Percentiles rank a stretch among this genome's conserved stretches.
Evolutionary conservation across 2,329 filamentous ascomycete species (phyloP).

Genomic region (Colletotrichum viniferum): DNA sequence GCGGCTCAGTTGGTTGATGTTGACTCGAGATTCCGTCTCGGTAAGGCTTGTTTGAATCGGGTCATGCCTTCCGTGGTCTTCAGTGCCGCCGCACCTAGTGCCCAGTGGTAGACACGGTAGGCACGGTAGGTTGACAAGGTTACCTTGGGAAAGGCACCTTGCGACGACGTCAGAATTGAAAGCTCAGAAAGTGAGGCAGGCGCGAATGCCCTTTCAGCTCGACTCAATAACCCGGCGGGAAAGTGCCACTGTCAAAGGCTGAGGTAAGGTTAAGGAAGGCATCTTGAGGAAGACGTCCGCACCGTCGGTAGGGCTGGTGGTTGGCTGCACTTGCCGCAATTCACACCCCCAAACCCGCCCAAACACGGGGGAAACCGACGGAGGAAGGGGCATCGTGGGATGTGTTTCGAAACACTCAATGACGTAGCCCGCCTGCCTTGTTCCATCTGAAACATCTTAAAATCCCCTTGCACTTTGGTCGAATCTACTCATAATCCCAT

Average conservation of each 20-base stretch:
- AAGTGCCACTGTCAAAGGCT: not conserved
- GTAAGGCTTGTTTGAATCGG: not conserved
- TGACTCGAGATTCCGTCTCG: not conserved
- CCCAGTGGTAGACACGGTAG: not conserved
- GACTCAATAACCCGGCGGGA: not conserved
- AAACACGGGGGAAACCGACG: conserved; percentile 6
- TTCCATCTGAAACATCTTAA: not conserved
- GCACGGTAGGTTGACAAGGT: not conserved
- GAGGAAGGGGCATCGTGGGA: conserved; percentile 20
- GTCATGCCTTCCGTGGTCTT: not conserved
- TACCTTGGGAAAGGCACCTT: not conserved
- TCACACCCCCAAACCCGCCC: not conserved
- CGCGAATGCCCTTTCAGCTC: not conserved
- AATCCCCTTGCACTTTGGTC: not conserved
- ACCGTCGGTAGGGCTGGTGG: not conserved
- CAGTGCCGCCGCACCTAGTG: not conserved
- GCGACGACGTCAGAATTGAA: not conserved
- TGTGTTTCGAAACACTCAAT: conserved; percentile 21
- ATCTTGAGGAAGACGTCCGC: not conserved
- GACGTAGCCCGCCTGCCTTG: not conserved
- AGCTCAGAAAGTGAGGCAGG: not conserved
- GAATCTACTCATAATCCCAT: not conserved
- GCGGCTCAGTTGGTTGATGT: not conserved
- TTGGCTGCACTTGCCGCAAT: not conserved
- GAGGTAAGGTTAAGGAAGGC: not conserved